These are phyloP conservation scores for Tetragonia tetragonoides DNA, from an alignment of 148 eudicot species.

Conservation along the genomic window DNA sequence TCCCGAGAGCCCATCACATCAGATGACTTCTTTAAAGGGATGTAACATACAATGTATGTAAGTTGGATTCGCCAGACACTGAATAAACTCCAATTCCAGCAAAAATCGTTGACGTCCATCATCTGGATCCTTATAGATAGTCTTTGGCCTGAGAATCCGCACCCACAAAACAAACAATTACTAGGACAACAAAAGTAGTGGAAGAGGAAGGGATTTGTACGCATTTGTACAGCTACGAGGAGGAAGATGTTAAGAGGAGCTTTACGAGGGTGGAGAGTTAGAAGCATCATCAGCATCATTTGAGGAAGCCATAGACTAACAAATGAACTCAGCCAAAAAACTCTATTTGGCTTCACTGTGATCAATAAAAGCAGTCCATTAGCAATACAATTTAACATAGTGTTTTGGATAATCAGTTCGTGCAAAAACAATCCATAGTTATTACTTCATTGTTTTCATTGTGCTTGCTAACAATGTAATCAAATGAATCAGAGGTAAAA, in stretches of 20 bases:
- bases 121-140: conserved; percentile 73
- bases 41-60: conserved; percentile 69
- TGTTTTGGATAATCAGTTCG: too few relatives aligned
- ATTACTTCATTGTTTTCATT: too few relatives aligned
- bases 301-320: conserved; percentile 16
- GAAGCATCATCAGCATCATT: conserved; percentile 13
- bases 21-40: neutral
- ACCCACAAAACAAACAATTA: neutral
- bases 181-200: neutral
- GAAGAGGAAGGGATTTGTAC: neutral
- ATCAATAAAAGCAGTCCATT: neutral
- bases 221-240: neutral
- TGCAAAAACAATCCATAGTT: too few relatives aligned
- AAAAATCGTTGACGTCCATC: conserved; percentile 87
- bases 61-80: conserved; percentile 90
- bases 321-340: neutral
- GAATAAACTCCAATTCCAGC: conserved; percentile 86
- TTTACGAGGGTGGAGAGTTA: conserved; percentile 14
- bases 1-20: neutral
- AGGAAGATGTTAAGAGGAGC: neutral
- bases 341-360: conserved; percentile 8
- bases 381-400: neutral
- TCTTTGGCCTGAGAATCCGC: conserved; percentile 45
- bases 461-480: too few relatives aligned
- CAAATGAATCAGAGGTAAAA: too few relatives aligned